phyloP scores from a whole-genome alignment of 345 rosid genomes.

The Eucalyptus microcorys region DNA sequence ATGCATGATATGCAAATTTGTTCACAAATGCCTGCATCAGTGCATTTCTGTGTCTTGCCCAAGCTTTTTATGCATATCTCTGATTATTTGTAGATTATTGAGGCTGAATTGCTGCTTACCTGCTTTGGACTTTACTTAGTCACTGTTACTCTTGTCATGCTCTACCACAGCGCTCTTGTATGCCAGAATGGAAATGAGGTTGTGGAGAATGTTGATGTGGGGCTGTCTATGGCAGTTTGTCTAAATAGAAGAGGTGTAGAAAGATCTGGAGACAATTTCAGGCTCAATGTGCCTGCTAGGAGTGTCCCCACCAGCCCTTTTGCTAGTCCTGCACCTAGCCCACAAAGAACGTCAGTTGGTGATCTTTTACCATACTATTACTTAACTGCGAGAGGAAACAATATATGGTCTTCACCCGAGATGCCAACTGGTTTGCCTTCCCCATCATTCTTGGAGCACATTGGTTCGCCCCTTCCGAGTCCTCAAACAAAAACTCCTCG shows the following conservation, averaged over 20 bases:
- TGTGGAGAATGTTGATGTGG: slow-evolving; percentile 17
- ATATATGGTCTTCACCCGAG: slow-evolving; percentile 86
- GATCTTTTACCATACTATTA: slow-evolving; percentile 26
- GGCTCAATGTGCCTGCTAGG: slow-evolving; percentile 36
- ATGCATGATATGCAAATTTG: background rate
- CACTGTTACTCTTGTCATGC: background rate
- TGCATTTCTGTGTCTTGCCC: background rate
- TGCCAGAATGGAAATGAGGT: slow-evolving; percentile 16
- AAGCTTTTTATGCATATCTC: background rate
- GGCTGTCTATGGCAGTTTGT: background rate
- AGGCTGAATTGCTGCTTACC: background rate
- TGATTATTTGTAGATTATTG: background rate
- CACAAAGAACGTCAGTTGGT: slow-evolving; percentile 22
- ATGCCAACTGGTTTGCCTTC: slow-evolving; percentile 51
- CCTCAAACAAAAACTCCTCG: slow-evolving; percentile 42
- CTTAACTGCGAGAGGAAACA: slow-evolving; percentile 30
- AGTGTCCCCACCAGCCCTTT: slow-evolving; percentile 65
- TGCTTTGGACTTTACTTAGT: background rate
- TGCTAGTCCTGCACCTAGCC: slow-evolving; percentile 46
- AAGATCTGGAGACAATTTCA: slow-evolving; percentile 17
- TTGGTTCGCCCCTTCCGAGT: slow-evolving; percentile 55
- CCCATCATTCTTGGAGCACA: slow-evolving; percentile 47
- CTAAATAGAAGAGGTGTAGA: slow-evolving; percentile 11
- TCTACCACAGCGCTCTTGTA: slow-evolving; percentile 18
- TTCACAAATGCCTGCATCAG: background rate